Evolutionary conservation across 2,329 filamentous ascomycete species (phyloP).

Genomic region (Chrysoporthe austroafricana): DNA sequence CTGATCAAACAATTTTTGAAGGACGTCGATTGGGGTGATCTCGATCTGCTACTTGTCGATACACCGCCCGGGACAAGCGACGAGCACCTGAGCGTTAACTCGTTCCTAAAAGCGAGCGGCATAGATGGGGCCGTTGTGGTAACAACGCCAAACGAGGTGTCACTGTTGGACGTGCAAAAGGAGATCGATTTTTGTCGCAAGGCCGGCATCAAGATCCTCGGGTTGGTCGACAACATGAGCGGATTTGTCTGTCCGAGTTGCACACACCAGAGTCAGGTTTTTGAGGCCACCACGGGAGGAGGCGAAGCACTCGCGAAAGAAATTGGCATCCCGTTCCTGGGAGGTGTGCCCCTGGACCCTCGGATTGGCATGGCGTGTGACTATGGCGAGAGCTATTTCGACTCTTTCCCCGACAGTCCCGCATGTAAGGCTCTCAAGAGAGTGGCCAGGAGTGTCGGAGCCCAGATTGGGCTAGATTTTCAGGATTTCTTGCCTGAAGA

Average conservation of each 20-base stretch:
- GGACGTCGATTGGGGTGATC: constrained; percentile 95
- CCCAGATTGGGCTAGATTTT: constrained; percentile 66
- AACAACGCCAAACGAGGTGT: constrained; percentile 93
- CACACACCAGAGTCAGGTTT: constrained; percentile 81
- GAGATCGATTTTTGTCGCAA: constrained; percentile 98
- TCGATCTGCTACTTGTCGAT: constrained; percentile 92
- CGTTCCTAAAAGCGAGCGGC: constrained; percentile 85
- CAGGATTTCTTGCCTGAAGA: constrained; percentile 54
- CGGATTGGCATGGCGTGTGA: constrained; percentile 96
- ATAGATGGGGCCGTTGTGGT: constrained; percentile 93
- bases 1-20: constrained; percentile 97
- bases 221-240: constrained; percentile 97
- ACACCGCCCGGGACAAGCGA: constrained; percentile 95
- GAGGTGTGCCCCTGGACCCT: constrained; percentile 88
- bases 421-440: constrained; percentile 80
- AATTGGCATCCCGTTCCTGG: constrained; percentile 85
- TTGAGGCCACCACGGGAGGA: constrained; percentile 88
- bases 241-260: constrained; percentile 96
- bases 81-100: constrained; percentile 93
- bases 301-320: constrained; percentile 80
- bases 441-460: constrained; percentile 76
- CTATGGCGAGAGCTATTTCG: constrained; percentile 96
- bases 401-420: constrained; percentile 90
- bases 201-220: constrained; percentile 84
- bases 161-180: constrained; percentile 89